Evolutionary conservation across 768 basidiomycete genomes (phyloP).

Genomic region (Cystobasidium onofrii): DNA sequence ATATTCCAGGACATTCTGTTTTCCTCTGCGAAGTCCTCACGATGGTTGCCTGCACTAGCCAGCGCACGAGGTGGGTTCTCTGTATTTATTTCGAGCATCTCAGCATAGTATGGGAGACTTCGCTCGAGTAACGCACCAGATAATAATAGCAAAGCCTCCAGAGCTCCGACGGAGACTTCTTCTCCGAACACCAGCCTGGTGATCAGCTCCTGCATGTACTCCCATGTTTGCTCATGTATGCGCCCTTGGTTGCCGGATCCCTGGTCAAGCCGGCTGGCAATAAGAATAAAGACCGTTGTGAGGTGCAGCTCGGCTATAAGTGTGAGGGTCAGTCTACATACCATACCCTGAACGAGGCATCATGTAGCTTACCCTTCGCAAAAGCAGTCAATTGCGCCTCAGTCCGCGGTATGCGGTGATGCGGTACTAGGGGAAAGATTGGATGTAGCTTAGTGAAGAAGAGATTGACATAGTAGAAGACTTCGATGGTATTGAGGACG

Average conservation of each 20-base stretch:
- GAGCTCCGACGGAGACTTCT: conserved; percentile 35
- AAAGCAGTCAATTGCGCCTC: conserved; percentile 34
- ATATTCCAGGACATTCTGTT: conserved; percentile 34
- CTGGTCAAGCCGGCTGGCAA: conserved; percentile 22
- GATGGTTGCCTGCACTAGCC: not conserved
- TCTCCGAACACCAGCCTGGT: conserved; percentile 34
- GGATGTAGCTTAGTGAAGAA: conserved; percentile 36
- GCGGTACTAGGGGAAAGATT: conserved; percentile 37
- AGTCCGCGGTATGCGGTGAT: conserved; percentile 30
- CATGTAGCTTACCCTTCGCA: not conserved
- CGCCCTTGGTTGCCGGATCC: not conserved
- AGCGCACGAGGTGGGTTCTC: conserved; percentile 36
- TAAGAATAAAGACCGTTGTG: conserved; percentile 33
- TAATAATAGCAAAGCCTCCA: conserved; percentile 38
- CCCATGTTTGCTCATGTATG: conserved; percentile 35
- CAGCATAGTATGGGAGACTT: not conserved
- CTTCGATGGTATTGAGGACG: conserved; percentile 16
- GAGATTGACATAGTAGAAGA: conserved; percentile 33
- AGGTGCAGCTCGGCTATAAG: conserved; percentile 36
- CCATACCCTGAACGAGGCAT: not conserved
- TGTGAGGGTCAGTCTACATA: not conserved
- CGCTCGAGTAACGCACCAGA: conserved; percentile 13
- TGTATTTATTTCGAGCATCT: not conserved
- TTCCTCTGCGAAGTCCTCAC: conserved; percentile 21
- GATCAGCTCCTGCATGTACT: conserved; percentile 36